Evolutionary conservation across 441 rosid species (phyloP), one percentile per base, ranked within the genome.

Genomic region (Daphne laureola): DNA sequence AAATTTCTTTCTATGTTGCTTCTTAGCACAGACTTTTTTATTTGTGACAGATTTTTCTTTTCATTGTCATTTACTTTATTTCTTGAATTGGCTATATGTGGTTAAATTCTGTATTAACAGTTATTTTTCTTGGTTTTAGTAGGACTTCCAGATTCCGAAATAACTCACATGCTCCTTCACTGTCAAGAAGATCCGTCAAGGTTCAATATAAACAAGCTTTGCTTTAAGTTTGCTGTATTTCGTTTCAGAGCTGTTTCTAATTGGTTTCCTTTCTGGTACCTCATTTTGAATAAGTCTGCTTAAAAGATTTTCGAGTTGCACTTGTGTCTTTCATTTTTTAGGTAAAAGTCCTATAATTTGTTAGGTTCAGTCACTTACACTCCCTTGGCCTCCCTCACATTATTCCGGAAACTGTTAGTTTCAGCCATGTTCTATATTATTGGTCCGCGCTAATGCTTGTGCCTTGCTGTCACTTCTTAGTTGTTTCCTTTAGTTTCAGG

Each of bases 111-210:
- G 12, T 49, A 26, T 3, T 55, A 56, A 43, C 55, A 43, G 23
- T 58, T 58, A 25, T 25, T 51, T 62, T 57, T 18, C 43, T 14
- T 42, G 41, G 47, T 53, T 13, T 57, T 49, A 55, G n/a, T 49
- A 72, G 85, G 72, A 61, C 60, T 54, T 14, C 66, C 42, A 72
- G 51, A 70, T 52, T 49, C 50, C 64, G 59, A 53, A 61, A 35
- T 26, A 61, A 57, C 21, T 41, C 46, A 49, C 74, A 51, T 27
- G 61, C 72, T 55, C 63, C 23, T 65, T 44, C 56, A 17, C 44
- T 60, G 54, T 63, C 72, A 51, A 69, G 65, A 61, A 78, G 68
- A 68, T 46, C 80, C 63, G 47, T 69, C 58, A 76, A 61, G 82
- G 91, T 58, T 43, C 54, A 31, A 27, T 51, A 35, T 63, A 21